These are phyloP conservation scores for Hymenoscyphus salicellus DNA, from an alignment of 2,329 filamentous ascomycete species.

Conservation along the genomic window DNA sequence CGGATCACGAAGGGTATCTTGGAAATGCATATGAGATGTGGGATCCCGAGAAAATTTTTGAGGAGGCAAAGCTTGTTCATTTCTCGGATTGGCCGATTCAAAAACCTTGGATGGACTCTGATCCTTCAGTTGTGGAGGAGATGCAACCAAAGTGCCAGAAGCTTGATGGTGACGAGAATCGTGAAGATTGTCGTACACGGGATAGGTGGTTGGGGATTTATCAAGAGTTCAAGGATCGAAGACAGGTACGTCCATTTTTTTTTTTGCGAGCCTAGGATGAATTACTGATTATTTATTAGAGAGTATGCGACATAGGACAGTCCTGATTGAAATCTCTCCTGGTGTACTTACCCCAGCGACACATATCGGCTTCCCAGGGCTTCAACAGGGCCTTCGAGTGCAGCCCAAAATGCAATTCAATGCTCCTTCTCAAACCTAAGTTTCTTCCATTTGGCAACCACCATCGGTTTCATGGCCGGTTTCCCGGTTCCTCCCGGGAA, in stretches of 20 bases:
- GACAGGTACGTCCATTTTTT: conserved; percentile 7
- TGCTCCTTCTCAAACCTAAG: too few relatives aligned
- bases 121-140: background rate
- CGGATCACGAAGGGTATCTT: conserved; percentile 44
- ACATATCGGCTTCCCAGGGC: too few relatives aligned
- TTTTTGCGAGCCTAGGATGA: too few relatives aligned
- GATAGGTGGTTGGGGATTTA: conserved; percentile 18
- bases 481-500: too few relatives aligned
- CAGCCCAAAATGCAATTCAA: too few relatives aligned
- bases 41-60: conserved; percentile 48
- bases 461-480: too few relatives aligned
- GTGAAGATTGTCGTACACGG: conserved; percentile 3
- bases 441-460: too few relatives aligned
- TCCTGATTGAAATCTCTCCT: too few relatives aligned
- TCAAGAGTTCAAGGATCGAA: conserved; percentile 10
- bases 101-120: conserved; percentile 48
- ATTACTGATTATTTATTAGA: too few relatives aligned
- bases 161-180: background rate
- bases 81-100: conserved; percentile 59
- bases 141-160: background rate
- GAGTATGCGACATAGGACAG: too few relatives aligned
- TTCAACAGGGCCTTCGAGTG: too few relatives aligned
- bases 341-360: too few relatives aligned
- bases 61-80: conserved; percentile 54
- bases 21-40: conserved; percentile 46